A percentile compares a stretch with the other conserved stretches of the same genome.
phyloP scores from a whole-genome alignment of 805 yeast species.

The Nakazawaea ambrosiae region DNA sequence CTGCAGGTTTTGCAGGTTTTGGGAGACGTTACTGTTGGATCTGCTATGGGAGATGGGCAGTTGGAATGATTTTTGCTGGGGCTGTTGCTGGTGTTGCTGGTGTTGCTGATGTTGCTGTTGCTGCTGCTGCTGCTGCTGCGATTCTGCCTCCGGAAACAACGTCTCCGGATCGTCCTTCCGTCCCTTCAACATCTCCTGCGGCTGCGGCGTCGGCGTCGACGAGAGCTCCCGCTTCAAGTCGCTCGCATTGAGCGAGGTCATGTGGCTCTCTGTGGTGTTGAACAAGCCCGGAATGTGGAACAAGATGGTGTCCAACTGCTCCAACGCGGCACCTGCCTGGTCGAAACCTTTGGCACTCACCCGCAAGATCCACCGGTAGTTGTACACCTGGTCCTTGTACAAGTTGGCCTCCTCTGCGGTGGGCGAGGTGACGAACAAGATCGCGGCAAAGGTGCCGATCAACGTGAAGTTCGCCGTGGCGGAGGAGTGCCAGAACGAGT shows the following conservation, averaged over 20 bases:
- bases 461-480: slow-evolving; percentile 72
- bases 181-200: not conserved
- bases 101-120: not conserved
- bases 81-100: not conserved
- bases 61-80: slow-evolving; percentile 3
- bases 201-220: slow-evolving; percentile 6
- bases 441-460: slow-evolving; percentile 83
- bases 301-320: slow-evolving; percentile 63
- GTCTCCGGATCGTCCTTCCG: not conserved
- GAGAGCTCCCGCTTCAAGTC: slow-evolving; percentile 17
- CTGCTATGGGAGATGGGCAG: slow-evolving; percentile 1
- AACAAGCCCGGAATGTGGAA: slow-evolving; percentile 69
- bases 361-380: slow-evolving; percentile 70
- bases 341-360: slow-evolving; percentile 71
- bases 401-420: slow-evolving; percentile 54
- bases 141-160: not conserved
- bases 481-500: slow-evolving; percentile 85
- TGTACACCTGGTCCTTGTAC: slow-evolving; percentile 62
- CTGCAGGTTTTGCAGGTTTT: not conserved
- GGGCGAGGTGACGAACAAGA: slow-evolving; percentile 63
- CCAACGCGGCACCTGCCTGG: slow-evolving; percentile 70
- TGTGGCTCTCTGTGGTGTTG: slow-evolving; percentile 21
- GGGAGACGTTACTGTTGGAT: slow-evolving; percentile 5
- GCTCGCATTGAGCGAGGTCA: not conserved
- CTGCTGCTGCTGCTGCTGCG: not conserved